Base-by-base conservation (phyloP, 345 rosid species). In the Gossypioides kirkii region DNA sequence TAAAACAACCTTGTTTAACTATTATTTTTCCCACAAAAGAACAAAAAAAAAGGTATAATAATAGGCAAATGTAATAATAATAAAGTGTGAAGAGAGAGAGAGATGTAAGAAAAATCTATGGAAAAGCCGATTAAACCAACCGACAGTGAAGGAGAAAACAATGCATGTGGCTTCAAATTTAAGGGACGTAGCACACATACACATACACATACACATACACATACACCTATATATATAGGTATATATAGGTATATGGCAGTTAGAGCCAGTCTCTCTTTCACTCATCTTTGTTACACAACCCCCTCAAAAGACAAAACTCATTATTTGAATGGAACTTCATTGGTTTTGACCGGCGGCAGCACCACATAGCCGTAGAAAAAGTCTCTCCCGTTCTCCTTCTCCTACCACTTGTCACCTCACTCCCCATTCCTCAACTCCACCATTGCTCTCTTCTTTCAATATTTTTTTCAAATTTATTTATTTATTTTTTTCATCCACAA, bases 141-240 rank as follows among this genome's bases (percentile, higher is more conserved):
- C 90, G 88, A 86, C 80, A 83, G 78, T 73, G 68, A 85, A 81
- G 86, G 88, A 78, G 90, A 79, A 78, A 17, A 9, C 55, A 50
- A 50, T 50, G 82, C 88, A 82, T 73, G 74, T 88, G 86, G 90
- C 87, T 86, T 86, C 84, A 87, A 88, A 86, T 83, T 76, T 85
- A 88, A 88, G 90, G 81, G 86, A 6, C 38, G 5, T 32, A 32
- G 5, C 38, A 32, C 7, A 7, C 38, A 32, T 5, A 32, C 38
- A 4, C 38, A 32, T 32, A 32, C 6, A 32, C 6, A 32, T 28
- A 28, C 5, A 28, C 32, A 28, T 3, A 28, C 0, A 26, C 32
- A 26, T 26, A 26, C 1, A 5, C 38, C 0, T 32, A 32, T 0
- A 0, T 7, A 84, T 81, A 84, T 82, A 82, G 76, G 86, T 81